phyloP scores from a whole-genome alignment of 2,329 filamentous ascomycete genomes.

The Septoria petroselini region DNA sequence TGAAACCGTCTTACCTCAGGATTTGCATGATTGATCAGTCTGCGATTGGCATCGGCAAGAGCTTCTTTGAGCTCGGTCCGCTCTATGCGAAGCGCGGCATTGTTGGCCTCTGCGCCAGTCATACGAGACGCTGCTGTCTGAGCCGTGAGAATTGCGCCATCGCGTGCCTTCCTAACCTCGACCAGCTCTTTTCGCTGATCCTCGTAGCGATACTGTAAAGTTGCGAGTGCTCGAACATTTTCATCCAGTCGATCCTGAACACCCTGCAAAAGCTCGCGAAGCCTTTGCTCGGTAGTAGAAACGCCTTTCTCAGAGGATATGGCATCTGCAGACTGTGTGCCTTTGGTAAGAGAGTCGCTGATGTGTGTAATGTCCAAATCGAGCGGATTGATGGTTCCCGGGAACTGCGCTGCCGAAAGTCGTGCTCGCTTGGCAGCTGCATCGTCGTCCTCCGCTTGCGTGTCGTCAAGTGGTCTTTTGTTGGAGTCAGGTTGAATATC shows the following conservation, averaged over 20 bases:
- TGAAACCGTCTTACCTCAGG: constrained; percentile 38
- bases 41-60: constrained; percentile 32
- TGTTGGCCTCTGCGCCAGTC: constrained; percentile 22
- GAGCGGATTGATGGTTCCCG: constrained; percentile 35
- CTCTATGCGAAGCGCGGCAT: constrained; percentile 29
- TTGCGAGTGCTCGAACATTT: constrained; percentile 32
- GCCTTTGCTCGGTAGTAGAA: constrained; percentile 22
- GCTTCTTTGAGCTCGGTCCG: constrained; percentile 31
- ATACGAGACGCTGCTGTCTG: constrained; percentile 28
- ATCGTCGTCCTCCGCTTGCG: constrained; percentile 4
- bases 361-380: constrained; percentile 41
- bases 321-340: constrained; percentile 19
- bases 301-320: constrained; percentile 1
- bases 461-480: constrained; percentile 23
- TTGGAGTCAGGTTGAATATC: constrained; percentile 24
- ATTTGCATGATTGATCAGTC: constrained; percentile 31
- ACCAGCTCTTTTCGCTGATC: constrained; percentile 33
- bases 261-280: constrained; percentile 26
- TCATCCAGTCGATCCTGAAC: constrained; percentile 31
- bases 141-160: constrained; percentile 29
- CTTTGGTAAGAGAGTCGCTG: constrained; percentile 43
- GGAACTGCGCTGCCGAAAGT: constrained; percentile 13
- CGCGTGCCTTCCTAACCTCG: constrained; percentile 28
- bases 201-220: constrained; percentile 37
- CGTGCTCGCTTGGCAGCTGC: constrained; percentile 32